Conservation (phyloP, 129 eudicot species). For the Kitagawia praeruptora region DNA sequence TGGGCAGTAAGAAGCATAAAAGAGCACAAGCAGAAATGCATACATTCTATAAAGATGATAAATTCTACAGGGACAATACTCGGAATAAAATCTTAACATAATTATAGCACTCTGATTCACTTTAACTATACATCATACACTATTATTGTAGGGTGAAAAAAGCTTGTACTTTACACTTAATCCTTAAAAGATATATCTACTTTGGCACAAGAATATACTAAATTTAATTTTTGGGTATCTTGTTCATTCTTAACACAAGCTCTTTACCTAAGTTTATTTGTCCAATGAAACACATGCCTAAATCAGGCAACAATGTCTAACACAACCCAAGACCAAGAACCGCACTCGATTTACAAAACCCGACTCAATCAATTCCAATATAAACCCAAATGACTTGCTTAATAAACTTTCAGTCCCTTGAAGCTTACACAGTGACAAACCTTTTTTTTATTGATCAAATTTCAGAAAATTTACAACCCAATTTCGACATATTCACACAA, state of each 20-base stretch:
- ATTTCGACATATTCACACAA: not conserved
- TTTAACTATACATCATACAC: not conserved
- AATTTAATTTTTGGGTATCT: not conserved
- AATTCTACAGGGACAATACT: not conserved
- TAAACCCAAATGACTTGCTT: not conserved
- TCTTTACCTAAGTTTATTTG: not conserved
- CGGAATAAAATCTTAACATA: not conserved
- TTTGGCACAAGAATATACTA: not conserved
- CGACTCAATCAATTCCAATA: not conserved
- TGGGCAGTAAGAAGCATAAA: not conserved
- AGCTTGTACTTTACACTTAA: not conserved
- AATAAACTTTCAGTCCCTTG: not conserved
- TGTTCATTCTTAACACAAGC: not conserved
- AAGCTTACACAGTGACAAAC: not conserved
- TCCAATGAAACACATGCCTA: not conserved
- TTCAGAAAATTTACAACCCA: not conserved
- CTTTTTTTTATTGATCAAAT: not conserved
- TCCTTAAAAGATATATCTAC: not conserved
- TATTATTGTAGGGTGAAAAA: not conserved
- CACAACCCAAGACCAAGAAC: not conserved
- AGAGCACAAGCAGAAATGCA: not conserved
- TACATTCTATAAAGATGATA: not conserved
- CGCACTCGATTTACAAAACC: not conserved
- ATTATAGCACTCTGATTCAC: not conserved
- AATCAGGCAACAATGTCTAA: not conserved